Base-by-base conservation (phyloP, 2,329 filamentous ascomycete species). In the Aspergillus persii region DNA sequence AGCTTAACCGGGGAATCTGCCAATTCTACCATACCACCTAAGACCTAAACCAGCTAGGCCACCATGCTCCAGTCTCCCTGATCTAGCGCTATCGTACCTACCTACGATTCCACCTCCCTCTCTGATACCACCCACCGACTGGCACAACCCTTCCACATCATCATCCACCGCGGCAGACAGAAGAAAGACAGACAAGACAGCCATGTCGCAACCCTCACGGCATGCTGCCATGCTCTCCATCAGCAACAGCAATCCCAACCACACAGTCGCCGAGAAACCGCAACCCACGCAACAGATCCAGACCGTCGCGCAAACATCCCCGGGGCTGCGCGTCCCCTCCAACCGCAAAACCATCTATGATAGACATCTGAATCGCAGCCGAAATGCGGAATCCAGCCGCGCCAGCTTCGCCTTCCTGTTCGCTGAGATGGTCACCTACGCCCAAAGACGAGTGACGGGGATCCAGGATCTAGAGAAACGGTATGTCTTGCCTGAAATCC, bases 281-380 rank as follows among this genome's bases (percentile, higher is more conserved):
- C 68, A 71, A 39, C 56, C 69, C 26, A 66, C 68, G 53, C 66
- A 69, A 59, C 84, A 82, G 71, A 72, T 81, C 47, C 81, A 82
- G 66, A 74, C 81, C 58, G 71, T 77, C 63, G 77, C 81, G 63
- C 74, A 74, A 61, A 69, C 77, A 29, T 74, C 78, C 60, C 76
- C 77, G 4, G 75, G 90, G 29, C 87, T 99, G 62, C 90, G 92
- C 67, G 91, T 96, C 71, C 94, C 95, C 51, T 91, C 91, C 58
- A 96, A 88, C 76, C 92, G 92, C 80, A 98, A 98, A 81, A 96
- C 92, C 65, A 98, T 99, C 80, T 99, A 98, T 81, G 92, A 97
- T 81, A 86, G 95, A 57, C 92, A 96, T 62, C 83, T 98, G 62
- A 97, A 97, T 78, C 90, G 95, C 64, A 89, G 88, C 69, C 91